phyloP scores from a whole-genome alignment of 2,329 filamentous ascomycete species.

The Alternaria tenuissima region DNA sequence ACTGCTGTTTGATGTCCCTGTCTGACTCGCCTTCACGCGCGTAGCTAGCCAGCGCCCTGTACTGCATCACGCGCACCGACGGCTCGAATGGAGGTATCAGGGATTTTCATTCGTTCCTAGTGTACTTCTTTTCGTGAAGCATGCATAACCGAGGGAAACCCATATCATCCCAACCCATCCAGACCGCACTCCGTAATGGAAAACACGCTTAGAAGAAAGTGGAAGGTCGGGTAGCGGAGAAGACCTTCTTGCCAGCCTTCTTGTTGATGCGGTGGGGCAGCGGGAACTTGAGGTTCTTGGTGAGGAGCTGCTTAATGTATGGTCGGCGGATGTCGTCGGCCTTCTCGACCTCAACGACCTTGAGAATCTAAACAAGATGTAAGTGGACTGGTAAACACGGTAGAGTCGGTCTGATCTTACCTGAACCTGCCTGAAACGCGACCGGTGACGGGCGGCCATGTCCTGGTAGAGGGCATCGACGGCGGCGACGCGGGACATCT shows the following conservation, averaged over 20 bases:
- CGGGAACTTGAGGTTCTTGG: conserved; percentile 97
- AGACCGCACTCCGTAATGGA: conserved; percentile 51
- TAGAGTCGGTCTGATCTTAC: conserved; percentile 64
- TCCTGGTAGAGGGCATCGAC: conserved; percentile 98
- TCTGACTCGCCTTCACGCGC: conserved; percentile 4
- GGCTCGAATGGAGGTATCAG: conserved; percentile 45
- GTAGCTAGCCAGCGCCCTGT: conserved; percentile 20
- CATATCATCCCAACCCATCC: conserved; percentile 50
- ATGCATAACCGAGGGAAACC: conserved; percentile 53
- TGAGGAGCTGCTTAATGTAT: conserved; percentile 98
- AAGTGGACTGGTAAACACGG: background rate
- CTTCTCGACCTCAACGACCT: conserved; percentile 97
- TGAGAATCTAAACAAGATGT: conserved; percentile 76
- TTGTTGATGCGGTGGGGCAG: conserved; percentile 95
- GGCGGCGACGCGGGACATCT: conserved; percentile 94
- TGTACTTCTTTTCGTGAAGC: conserved; percentile 53
- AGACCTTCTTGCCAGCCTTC: conserved; percentile 86
- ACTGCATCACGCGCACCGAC: conserved; percentile 34
- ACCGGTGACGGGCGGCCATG: conserved; percentile 98
- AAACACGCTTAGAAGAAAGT: conserved; percentile 87
- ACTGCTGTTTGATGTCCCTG: conserved; percentile 6
- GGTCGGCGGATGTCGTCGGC: conserved; percentile 93
- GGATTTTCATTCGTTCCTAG: conserved; percentile 56
- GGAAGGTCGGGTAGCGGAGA: conserved; percentile 89
- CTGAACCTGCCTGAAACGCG: conserved; percentile 98